Percentiles rank a stretch among this genome's conserved stretches.
These are phyloP conservation scores for Cryptococcus jaspeensis DNA, from an alignment of 1,284 basidiomycete species.

Conservation along the genomic window DNA sequence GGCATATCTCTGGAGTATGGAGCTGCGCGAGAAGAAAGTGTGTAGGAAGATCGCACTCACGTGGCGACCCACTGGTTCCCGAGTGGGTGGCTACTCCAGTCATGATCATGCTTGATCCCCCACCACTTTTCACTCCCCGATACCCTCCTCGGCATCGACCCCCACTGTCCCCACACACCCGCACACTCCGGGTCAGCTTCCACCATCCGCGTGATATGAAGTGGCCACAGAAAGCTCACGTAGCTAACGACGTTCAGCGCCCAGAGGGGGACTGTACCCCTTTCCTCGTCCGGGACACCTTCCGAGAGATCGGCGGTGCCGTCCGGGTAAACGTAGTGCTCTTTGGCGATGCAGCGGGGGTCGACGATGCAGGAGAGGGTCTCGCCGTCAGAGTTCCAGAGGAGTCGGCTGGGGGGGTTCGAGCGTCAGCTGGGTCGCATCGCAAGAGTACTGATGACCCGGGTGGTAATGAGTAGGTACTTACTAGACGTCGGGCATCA, in stretches of 20 bases:
- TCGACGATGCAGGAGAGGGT: conserved; percentile 40
- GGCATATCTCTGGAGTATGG: no score
- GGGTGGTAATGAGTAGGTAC: no score
- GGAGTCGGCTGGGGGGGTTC: no score
- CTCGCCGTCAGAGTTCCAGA: conserved; percentile 34
- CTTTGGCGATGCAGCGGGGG: conserved; percentile 42
- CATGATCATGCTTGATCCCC: conserved; percentile 28
- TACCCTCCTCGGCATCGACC: conserved; percentile 24
- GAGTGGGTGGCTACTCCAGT: conserved; percentile 42
- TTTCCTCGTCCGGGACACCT: conserved; percentile 30
- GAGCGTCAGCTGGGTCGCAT: no score
- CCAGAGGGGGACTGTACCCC: conserved; percentile 42
- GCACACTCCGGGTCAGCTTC: no score
- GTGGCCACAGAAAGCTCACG: conserved; percentile 31
- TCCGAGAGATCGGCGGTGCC: conserved; percentile 23
- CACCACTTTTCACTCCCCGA: conserved; percentile 32
- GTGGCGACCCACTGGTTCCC: conserved; percentile 44
- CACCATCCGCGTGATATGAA: no score
- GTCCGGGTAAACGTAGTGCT: conserved; percentile 34
- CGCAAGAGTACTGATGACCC: no score
- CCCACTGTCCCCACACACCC: conserved; percentile 38
- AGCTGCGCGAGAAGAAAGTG: neutral
- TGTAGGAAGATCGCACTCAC: no score
- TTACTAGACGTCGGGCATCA: conserved; percentile 44
- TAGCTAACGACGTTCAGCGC: conserved; percentile 39